Evolutionary conservation across 169 alveolate species (phyloP), one percentile per base, ranked within the genome.

Genomic region (Besnoitia besnoiti): DNA sequence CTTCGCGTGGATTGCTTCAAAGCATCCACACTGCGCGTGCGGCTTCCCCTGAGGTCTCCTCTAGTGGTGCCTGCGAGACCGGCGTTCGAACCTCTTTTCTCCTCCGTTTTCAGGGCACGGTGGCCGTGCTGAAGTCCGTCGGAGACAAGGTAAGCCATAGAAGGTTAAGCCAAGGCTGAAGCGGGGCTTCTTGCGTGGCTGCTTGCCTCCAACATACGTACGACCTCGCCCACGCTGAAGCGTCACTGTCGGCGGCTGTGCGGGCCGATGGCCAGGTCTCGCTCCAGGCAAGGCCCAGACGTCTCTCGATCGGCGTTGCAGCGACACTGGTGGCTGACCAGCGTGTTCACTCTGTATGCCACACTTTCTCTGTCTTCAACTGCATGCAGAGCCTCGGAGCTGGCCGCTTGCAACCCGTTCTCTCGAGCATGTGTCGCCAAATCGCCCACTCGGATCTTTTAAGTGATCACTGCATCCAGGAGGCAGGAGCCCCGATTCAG

Each of bases 381-480:
- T 67, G 80, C 80, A 67, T n/a, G 33, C 87, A 77, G 87, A 30
- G 42, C 40, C 87, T 77, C 39, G 62, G 87, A 39, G 87, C 62
- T 30, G 87, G 87, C 33, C 50, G 87, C 19, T 39, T 77, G 3
- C 50, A 77, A 77, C 87, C 87, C 37, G 40, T 77, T 44, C 87
- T 77, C 40, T 24, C 47, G 16, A 33, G 35, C n/a, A 10, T 55
- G 35, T 55, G 73, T 21, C 73, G 27, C 16, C 16, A 55, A 55
- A 27, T 55, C 33, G 27, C 35, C 73, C 73, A 33, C 27, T 55
- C 73, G 27, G 73, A 55, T 7, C 73, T 55, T 21, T 33, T 55
- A 0, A 33, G 35, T 2, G 73, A 55, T 3, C 73, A 55, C 35
- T 55, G 73, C 73, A 55, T 55, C 73, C 73, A 24, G 2, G 73